These are phyloP conservation scores for Lipomyces kockii DNA, from an alignment of 805 yeast species.

Conservation along the genomic window DNA sequence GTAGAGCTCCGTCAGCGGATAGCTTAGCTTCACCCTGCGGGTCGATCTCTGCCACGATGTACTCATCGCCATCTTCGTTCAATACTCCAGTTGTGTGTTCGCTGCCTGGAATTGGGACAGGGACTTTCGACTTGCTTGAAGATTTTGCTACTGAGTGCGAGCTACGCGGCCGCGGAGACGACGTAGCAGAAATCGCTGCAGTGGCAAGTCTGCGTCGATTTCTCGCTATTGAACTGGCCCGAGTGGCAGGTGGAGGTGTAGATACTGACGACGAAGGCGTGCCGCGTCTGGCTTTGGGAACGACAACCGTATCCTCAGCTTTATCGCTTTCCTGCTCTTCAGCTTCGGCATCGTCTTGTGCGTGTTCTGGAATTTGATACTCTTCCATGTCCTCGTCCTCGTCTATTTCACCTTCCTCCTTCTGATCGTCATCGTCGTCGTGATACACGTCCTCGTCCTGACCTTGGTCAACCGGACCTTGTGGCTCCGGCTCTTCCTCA, in stretches of 20 bases:
- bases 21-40: conserved; percentile 55
- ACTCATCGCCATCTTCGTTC: conserved; percentile 45
- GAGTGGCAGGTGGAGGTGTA: conserved; percentile 6
- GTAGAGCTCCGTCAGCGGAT: conserved; percentile 47
- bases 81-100: conserved; percentile 33
- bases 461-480: conserved; percentile 9
- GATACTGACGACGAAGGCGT: conserved; percentile 9
- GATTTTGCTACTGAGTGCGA: conserved; percentile 3
- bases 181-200: conserved; percentile 7
- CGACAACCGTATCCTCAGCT: conserved; percentile 11
- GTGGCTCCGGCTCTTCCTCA: conserved; percentile 7
- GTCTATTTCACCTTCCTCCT: conserved; percentile 23
- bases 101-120: conserved; percentile 21
- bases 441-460: conserved; percentile 27
- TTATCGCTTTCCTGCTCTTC: conserved; percentile 13
- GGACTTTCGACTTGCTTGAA: conserved; percentile 8
- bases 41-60: conserved; percentile 45
- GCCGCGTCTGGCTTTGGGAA: conserved; percentile 4
- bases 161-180: conserved; percentile 3
- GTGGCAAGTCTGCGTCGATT: conserved; percentile 2
- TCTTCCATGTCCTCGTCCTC: conserved; percentile 27
- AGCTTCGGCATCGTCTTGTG: conserved; percentile 9
- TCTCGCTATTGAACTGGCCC: conserved; percentile 12
- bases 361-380: not conserved
- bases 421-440: conserved; percentile 18